These are phyloP conservation scores for Sarcomyxa edulis DNA, from an alignment of 768 basidiomycete species.

Conservation along the genomic window DNA sequence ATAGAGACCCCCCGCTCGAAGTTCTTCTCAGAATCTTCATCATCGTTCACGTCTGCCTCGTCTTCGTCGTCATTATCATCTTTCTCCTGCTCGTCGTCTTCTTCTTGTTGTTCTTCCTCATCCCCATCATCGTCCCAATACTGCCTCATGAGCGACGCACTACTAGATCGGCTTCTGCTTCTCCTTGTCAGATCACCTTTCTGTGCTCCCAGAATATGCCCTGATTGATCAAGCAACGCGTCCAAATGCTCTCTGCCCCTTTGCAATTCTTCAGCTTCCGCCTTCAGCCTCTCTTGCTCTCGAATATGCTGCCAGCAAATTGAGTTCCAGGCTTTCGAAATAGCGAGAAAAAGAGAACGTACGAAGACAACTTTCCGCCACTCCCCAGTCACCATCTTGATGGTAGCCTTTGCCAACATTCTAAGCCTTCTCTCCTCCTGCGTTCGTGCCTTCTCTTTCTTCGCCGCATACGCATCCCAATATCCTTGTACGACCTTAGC, in stretches of 20 bases:
- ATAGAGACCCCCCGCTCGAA: too few species aligned
- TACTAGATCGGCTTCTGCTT: slow-evolving; percentile 55
- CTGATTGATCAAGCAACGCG: slow-evolving; percentile 86
- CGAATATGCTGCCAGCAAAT: slow-evolving; percentile 55
- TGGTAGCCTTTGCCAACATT: slow-evolving; percentile 64
- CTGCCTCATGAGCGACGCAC: slow-evolving; percentile 29
- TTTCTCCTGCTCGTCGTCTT: slow-evolving; percentile 21
- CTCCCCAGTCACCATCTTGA: slow-evolving; percentile 64
- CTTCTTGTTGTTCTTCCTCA: slow-evolving; percentile 28
- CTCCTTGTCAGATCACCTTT: slow-evolving; percentile 59
- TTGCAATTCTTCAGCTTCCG: slow-evolving; percentile 73
- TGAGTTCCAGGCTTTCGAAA: not conserved
- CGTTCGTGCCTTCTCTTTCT: slow-evolving; percentile 50
- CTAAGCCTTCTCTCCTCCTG: slow-evolving; percentile 67
- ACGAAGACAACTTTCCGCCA: slow-evolving; percentile 90
- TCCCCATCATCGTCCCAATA: slow-evolving; percentile 32
- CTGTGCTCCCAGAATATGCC: slow-evolving; percentile 81
- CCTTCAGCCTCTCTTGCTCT: slow-evolving; percentile 55
- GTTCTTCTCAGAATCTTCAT: slow-evolving; percentile 7
- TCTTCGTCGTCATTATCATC: slow-evolving; percentile 25
- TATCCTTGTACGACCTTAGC: slow-evolving; percentile 64
- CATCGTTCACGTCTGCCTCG: slow-evolving; percentile 8
- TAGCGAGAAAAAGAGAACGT: slow-evolving; percentile 24
- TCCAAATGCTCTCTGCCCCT: slow-evolving; percentile 84
- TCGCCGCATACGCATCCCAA: slow-evolving; percentile 65